A percentile compares a stretch with the other conserved stretches of the same genome.
Evolutionary conservation across 73 alveolate genomes (phyloP).

Genomic region (Uronychia binucleata): DNA sequence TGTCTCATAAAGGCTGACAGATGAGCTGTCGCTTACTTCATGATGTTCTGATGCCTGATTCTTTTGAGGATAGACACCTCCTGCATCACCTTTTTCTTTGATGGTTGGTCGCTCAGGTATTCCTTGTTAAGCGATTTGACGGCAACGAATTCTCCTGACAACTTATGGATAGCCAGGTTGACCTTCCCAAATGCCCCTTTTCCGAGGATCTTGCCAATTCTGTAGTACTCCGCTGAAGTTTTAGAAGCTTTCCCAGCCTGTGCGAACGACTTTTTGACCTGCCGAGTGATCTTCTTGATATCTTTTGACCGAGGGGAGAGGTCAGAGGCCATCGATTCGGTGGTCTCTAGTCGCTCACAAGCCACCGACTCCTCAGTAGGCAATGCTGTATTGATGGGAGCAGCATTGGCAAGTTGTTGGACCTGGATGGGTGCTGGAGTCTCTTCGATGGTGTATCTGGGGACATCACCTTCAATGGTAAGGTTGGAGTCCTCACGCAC

Average conservation of each 20-base stretch:
- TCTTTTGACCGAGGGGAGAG: constrained; percentile 52
- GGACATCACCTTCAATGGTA: not conserved
- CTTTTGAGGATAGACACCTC: constrained; percentile 38
- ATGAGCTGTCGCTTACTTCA: not conserved
- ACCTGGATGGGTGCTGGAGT: not conserved
- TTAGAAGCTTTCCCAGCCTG: constrained; percentile 36
- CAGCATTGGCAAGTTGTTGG: not conserved
- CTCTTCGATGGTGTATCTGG: not conserved
- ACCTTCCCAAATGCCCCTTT: constrained; percentile 83
- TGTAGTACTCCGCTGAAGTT: constrained; percentile 55
- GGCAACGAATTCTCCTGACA: constrained; percentile 72
- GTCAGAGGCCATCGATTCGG: not conserved
- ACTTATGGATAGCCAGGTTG: constrained; percentile 68
- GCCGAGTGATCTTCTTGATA: constrained; percentile 21
- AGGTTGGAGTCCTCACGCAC: not conserved
- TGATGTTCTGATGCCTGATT: constrained; percentile 51
- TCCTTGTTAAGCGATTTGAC: constrained; percentile 67
- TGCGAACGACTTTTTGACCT: constrained; percentile 20
- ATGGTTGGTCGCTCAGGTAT: constrained; percentile 25
- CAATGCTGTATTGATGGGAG: not conserved
- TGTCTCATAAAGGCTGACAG: constrained; percentile 49
- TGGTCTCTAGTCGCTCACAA: not conserved
- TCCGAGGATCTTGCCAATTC: constrained; percentile 72
- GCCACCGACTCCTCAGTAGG: not conserved
- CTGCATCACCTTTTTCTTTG: constrained; percentile 41